Conservation (phyloP, 2,329 filamentous ascomycete genomes). For the Fusarium temperatum region DNA sequence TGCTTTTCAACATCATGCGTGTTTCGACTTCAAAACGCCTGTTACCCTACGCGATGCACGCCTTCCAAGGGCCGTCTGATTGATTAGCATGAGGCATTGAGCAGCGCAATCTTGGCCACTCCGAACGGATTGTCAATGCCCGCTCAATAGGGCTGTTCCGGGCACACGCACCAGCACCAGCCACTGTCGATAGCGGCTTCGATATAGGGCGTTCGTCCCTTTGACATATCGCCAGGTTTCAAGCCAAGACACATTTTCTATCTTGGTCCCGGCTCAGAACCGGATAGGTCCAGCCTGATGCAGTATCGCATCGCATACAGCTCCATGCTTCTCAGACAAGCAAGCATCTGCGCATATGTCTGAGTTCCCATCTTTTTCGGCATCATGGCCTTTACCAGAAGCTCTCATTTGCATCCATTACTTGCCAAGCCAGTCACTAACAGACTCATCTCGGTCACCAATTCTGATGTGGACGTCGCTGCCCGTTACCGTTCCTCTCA, state of each 20-base stretch:
- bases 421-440: constrained; percentile 26
- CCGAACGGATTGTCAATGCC: constrained; percentile 20
- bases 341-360: constrained; percentile 20
- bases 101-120: constrained; percentile 38
- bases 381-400: constrained; percentile 29
- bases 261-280: constrained; percentile 13
- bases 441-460: constrained; percentile 37
- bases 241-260: constrained; percentile 12
- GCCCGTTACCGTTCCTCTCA: constrained; percentile 21
- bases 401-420: constrained; percentile 21
- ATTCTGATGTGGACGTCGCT: constrained; percentile 29
- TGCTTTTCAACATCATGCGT: constrained; percentile 33
- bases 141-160: constrained; percentile 36
- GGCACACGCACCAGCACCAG: constrained; percentile 10
- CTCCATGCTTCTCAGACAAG: constrained; percentile 12
- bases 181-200: constrained; percentile 5
- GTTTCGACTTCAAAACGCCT: constrained; percentile 31
- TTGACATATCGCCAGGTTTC: constrained; percentile 13
- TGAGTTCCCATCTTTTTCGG: constrained; percentile 22
- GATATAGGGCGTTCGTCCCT: constrained; percentile 8
- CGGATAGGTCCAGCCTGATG: constrained; percentile 20
- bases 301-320: constrained; percentile 8
- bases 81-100: constrained; percentile 39
- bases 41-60: constrained; percentile 27
- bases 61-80: constrained; percentile 18